Percentiles rank a stretch among this genome's conserved stretches.
These are phyloP conservation scores for Phytophthora citrophthora DNA, from an alignment of 352 stramenopile species.

Conservation along the genomic window DNA sequence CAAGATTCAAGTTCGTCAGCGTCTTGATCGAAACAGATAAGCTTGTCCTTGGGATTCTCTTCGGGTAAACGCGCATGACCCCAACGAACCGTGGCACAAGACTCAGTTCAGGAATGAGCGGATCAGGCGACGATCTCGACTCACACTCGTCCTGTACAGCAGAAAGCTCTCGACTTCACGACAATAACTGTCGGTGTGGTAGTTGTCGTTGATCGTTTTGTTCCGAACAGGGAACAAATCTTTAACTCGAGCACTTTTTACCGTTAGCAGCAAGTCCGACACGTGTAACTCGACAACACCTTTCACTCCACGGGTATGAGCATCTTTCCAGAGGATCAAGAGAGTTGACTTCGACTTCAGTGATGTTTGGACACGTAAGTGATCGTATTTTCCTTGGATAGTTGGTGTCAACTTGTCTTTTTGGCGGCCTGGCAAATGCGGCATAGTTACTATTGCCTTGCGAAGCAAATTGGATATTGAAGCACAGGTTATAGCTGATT, in stretches of 20 bases:
- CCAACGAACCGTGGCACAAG: conserved; percentile 15
- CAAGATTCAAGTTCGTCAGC: conserved; percentile 86
- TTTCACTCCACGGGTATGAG: neutral
- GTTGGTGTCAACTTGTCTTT: too few species aligned
- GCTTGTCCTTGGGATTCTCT: conserved; percentile 47
- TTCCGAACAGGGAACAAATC: conserved; percentile 11
- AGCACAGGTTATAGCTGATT: too few species aligned
- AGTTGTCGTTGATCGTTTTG: neutral
- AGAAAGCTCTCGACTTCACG: conserved; percentile 7
- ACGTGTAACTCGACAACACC: neutral
- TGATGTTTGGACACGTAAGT: too few species aligned
- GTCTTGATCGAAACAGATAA: conserved; percentile 28
- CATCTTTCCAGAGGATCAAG: conserved; percentile 4
- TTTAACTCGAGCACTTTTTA: neutral
- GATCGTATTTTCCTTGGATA: too few species aligned
- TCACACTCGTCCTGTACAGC: conserved; percentile 5
- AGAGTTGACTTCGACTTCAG: neutral
- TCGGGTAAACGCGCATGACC: neutral
- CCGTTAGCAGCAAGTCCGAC: neutral
- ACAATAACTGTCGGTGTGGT: too few species aligned
- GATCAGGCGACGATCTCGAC: neutral
- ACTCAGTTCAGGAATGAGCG: conserved; percentile 11
- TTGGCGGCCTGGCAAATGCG: too few species aligned
- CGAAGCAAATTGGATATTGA: too few species aligned
- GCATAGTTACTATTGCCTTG: too few species aligned